A percentile compares a stretch with the other conserved stretches of the same genome.
These are phyloP conservation scores for Ogataea polymorpha DNA, from an alignment of 805 yeast species.

Conservation along the genomic window DNA sequence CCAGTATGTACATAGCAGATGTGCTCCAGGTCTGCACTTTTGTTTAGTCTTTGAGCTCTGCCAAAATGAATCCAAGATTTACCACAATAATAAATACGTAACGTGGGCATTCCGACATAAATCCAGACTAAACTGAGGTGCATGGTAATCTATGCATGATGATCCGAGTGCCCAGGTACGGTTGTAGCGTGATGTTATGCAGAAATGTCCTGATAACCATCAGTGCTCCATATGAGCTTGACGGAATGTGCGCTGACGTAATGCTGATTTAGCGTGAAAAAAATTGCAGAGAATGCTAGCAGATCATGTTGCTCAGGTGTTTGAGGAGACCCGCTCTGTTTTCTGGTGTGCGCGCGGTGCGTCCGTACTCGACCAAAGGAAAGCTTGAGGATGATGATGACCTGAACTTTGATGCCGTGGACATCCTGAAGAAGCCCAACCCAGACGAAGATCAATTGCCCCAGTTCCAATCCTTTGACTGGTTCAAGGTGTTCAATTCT, in stretches of 20 bases:
- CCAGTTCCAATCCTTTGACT: conserved; percentile 7
- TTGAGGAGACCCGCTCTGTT: not conserved
- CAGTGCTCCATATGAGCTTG: too few relatives aligned
- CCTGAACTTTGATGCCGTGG: conserved; percentile 16
- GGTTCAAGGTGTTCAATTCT: conserved; percentile 13
- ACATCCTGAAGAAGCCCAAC: not conserved
- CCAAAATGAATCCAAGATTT: not conserved
- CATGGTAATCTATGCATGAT: too few relatives aligned
- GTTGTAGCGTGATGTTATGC: too few relatives aligned
- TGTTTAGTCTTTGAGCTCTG: too few relatives aligned
- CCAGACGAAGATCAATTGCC: not conserved
- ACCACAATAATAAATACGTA: not conserved
- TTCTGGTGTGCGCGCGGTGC: not conserved
- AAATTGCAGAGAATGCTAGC: not conserved
- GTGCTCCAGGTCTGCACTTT: not conserved
- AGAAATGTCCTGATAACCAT: too few relatives aligned
- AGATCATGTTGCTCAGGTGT: not conserved
- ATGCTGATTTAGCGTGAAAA: not conserved
- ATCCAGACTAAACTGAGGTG: too few relatives aligned
- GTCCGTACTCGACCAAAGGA: conserved; percentile 11
- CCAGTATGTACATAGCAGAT: not conserved
- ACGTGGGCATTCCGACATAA: not conserved
- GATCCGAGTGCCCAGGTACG: too few relatives aligned
- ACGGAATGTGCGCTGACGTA: not conserved
- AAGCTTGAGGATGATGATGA: conserved; percentile 25